Base-by-base conservation (phyloP, 31 red algal species). In the Bonnemaisonia californica region DNA sequence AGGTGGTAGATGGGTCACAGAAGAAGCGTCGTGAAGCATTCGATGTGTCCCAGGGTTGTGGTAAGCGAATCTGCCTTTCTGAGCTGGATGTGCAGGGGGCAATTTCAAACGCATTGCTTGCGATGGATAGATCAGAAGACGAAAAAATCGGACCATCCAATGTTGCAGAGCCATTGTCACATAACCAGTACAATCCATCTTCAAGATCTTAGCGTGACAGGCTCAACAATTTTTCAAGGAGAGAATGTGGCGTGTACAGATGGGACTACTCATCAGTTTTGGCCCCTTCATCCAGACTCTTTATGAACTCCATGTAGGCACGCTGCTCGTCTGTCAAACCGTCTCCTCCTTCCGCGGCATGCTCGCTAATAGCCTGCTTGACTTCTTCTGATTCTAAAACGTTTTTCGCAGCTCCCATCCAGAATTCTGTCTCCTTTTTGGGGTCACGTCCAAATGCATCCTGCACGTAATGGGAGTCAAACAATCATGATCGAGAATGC, bases 371-470 rank as follows among this genome's bases (percentile, higher is more conserved):
- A 23, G 91, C 91, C 40, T 93, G 48, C 54, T 77, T 26, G 26
- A 93, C 91, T 41, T 86, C 91, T 33, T 80, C 73, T 21, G 82
- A 87, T 57, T 80, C 83, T 36, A 93, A 63, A 2, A 93, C 91
- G 58, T 62, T 75, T 39, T 76, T 85, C 26, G 91, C 91, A 3
- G 74, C 79, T 18, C 51, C 80, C 76, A 81, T 86, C 91, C 91
- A 93, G 47, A 86, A 85, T 42, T 93, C 91, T 21, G 91, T 93
- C 73, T 93, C 91, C 64, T 93, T 93, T 19, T 78, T 78, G 26
- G 91, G 91, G 67, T 93, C 91, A 13, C 91, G 78, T 8, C 91
- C 91, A 82, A 93, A 93, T 11, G 84, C 84, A 73, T 93, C 91
- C 82, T 85, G 27, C 26, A 29, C 35, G n/a, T 41, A 61, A 3